A percentile compares a stretch with the other conserved stretches of the same genome.
Evolutionary conservation across 495 filamentous ascomycete species (phyloP).

Genomic region (Cudoniella acicularis): DNA sequence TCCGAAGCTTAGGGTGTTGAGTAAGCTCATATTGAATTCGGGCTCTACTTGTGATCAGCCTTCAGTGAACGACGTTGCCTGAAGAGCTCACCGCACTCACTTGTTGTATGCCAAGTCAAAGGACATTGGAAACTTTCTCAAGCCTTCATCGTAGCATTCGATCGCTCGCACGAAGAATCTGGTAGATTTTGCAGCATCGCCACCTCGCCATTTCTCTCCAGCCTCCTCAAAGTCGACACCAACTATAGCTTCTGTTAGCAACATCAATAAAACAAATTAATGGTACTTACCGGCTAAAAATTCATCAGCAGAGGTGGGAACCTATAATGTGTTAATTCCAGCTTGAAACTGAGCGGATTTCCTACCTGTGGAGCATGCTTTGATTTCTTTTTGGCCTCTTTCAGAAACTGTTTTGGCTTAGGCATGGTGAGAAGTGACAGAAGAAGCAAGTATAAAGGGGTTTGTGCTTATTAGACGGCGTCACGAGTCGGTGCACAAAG

Average conservation of each 20-base stretch:
- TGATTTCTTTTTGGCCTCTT: constrained; percentile 39
- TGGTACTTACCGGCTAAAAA: constrained; percentile 49
- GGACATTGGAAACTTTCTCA: constrained; percentile 49
- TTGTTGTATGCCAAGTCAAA: constrained; percentile 77
- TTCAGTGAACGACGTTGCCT: not conserved
- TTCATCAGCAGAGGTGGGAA: constrained; percentile 57
- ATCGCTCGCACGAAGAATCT: constrained; percentile 68
- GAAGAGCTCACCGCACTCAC: constrained; percentile 33
- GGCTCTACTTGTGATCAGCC: constrained; percentile 40
- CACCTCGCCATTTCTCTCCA: constrained; percentile 71
- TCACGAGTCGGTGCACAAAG: not conserved
- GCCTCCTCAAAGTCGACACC: constrained; percentile 66
- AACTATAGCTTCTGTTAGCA: constrained; percentile 31
- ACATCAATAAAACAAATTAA: not conserved
- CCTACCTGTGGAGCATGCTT: constrained; percentile 24
- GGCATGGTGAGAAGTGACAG: constrained; percentile 36
- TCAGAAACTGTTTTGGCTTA: constrained; percentile 49
- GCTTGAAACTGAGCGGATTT: not conserved
- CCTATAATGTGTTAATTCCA: constrained; percentile 29
- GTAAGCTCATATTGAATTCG: constrained; percentile 63
- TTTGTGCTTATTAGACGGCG: not conserved
- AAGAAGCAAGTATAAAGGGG: not conserved
- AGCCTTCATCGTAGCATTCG: constrained; percentile 57
- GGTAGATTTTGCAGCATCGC: constrained; percentile 64
- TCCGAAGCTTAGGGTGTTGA: constrained; percentile 53